Conservation (phyloP, 2,329 filamentous ascomycete genomes). For the Aspergillus costaricaensis region DNA sequence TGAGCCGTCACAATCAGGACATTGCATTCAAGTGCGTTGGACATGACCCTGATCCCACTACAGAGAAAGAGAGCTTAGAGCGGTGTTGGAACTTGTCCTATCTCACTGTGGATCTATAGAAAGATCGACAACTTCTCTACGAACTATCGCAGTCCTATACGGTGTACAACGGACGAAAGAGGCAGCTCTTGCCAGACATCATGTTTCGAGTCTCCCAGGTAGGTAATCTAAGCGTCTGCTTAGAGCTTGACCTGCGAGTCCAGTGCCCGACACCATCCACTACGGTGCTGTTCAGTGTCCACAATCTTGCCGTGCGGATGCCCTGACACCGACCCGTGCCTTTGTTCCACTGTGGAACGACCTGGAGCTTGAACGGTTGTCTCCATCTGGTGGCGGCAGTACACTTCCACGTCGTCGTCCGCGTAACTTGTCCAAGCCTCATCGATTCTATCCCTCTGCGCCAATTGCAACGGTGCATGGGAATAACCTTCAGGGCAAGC, state of each 20-base stretch:
- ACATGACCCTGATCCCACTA: background rate
- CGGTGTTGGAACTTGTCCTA: background rate
- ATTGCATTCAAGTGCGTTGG: background rate
- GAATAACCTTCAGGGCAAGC: background rate
- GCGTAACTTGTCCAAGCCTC: background rate
- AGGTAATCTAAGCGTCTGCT: background rate
- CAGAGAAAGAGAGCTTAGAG: background rate
- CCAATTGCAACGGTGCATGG: background rate
- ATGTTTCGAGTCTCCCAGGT: background rate
- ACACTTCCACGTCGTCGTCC: background rate
- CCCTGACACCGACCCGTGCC: background rate
- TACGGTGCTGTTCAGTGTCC: background rate
- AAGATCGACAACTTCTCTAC: background rate
- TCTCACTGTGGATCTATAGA: background rate
- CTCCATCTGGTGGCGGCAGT: background rate
- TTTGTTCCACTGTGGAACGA: constrained; percentile 1
- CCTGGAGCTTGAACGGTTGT: background rate
- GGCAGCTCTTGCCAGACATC: background rate
- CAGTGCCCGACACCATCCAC: background rate
- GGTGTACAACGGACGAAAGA: background rate
- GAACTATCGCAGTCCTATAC: background rate
- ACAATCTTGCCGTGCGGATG: background rate
- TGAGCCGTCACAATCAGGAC: background rate
- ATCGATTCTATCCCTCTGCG: background rate
- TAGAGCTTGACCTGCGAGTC: background rate